A percentile compares a stretch with the other conserved stretches of the same genome.
These are phyloP conservation scores for Colletotrichum magnum DNA, from an alignment of 2,329 filamentous ascomycete genomes.

Conservation along the genomic window DNA sequence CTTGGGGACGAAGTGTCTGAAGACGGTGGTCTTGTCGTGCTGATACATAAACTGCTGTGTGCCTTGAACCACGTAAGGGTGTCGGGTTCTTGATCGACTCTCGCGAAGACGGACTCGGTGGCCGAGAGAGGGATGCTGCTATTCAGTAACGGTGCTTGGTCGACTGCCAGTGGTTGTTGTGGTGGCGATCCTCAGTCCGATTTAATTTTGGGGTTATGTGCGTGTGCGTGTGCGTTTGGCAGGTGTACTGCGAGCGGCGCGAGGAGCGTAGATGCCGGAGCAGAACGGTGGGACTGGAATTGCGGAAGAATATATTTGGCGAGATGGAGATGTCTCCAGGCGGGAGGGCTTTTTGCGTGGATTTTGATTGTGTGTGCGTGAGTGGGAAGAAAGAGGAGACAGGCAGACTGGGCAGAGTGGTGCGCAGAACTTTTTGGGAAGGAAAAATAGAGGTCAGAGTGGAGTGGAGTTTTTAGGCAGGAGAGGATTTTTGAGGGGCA, in stretches of 20 bases:
- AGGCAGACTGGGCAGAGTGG: conserved; percentile 21
- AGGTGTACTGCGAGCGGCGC: conserved; percentile 21
- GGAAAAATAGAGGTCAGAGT: conserved; percentile 12
- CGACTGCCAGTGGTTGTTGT: neutral
- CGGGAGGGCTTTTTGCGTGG: conserved; percentile 17
- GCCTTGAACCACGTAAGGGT: conserved; percentile 37
- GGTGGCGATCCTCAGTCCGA: conserved; percentile 17
- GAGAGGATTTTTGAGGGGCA: neutral
- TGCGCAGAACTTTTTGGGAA: neutral
- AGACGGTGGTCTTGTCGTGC: conserved; percentile 90
- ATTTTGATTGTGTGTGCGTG: conserved; percentile 12
- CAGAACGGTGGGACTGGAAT: conserved; percentile 18
- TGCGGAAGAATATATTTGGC: conserved; percentile 14
- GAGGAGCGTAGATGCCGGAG: conserved; percentile 11
- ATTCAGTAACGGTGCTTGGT: conserved; percentile 8
- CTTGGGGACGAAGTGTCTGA: conserved; percentile 94
- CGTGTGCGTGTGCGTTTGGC: conserved; percentile 7
- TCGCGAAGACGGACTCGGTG: conserved; percentile 35
- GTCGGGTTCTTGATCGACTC: conserved; percentile 36
- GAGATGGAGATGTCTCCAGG: conserved; percentile 12
- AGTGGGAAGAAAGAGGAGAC: conserved; percentile 20
- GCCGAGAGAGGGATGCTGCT: conserved; percentile 28
- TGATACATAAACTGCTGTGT: conserved; percentile 92
- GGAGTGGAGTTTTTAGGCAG: conserved; percentile 1
- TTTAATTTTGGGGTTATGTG: conserved; percentile 13